These are phyloP conservation scores for Conringia planisiliqua DNA, from an alignment of 345 rosid species.

Conservation along the genomic window DNA sequence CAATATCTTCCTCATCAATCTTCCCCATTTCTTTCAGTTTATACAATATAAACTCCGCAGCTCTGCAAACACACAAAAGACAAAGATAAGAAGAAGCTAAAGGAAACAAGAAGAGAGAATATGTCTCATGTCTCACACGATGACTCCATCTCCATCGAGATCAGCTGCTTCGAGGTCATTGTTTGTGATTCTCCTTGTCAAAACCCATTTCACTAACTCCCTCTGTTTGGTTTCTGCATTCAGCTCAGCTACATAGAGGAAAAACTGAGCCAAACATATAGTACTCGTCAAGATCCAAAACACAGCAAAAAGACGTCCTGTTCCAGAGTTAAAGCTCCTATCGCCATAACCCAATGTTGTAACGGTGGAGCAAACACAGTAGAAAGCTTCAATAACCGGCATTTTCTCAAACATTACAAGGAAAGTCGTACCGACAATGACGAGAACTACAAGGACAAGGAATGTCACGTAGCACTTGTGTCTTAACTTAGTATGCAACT, in stretches of 20 bases:
- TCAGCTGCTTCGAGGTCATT: constrained; percentile 76
- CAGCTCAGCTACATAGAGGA: constrained; percentile 60
- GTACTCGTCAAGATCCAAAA: constrained; percentile 69
- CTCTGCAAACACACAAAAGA: not conserved
- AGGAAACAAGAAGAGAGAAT: not conserved
- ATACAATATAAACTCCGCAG: constrained; percentile 53
- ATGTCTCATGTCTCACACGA: constrained; percentile 46
- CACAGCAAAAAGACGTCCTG: constrained; percentile 65
- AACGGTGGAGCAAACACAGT: constrained; percentile 78
- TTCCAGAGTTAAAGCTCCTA: constrained; percentile 53
- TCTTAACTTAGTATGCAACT: constrained; percentile 48
- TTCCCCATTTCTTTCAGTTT: constrained; percentile 63
- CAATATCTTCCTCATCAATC: not conserved
- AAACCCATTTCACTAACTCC: constrained; percentile 65
- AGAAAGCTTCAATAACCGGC: constrained; percentile 54
- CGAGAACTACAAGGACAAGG: constrained; percentile 40
- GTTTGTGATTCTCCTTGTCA: constrained; percentile 44
- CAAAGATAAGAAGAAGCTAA: not conserved
- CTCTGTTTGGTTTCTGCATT: constrained; percentile 58
- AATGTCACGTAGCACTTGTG: constrained; percentile 51
- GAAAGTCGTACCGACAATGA: constrained; percentile 48
- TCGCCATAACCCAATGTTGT: constrained; percentile 91
- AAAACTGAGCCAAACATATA: constrained; percentile 60
- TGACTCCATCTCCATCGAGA: constrained; percentile 58
- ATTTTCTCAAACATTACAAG: constrained; percentile 46